A percentile compares a stretch with the other conserved stretches of the same genome.
Evolutionary conservation across 179 eudicot species (phyloP).

Genomic region (Actinidia arguta): DNA sequence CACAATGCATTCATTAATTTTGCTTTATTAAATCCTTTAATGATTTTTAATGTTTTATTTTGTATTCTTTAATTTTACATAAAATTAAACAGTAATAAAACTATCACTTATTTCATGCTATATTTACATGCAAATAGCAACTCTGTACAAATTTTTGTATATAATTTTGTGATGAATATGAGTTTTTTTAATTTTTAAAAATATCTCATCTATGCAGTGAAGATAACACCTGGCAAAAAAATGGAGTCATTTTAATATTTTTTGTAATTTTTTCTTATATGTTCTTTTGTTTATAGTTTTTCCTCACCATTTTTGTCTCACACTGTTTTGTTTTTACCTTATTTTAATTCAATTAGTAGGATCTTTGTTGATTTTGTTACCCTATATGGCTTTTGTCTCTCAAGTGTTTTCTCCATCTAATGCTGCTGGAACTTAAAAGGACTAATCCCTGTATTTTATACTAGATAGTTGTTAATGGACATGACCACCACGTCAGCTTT

Average conservation of each 20-base stretch:
- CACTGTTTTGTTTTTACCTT: neutral
- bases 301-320: neutral
- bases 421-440: neutral
- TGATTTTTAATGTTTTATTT: no score
- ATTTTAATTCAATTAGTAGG: neutral
- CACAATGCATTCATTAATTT: no score
- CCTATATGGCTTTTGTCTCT: neutral
- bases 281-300: neutral
- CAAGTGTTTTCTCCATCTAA: neutral
- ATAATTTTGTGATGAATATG: no score
- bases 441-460: neutral
- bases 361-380: constrained; percentile 8
- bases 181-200: neutral
- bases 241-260: neutral
- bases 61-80: no score
- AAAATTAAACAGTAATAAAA: no score
- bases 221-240: neutral
- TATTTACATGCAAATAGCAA: no score
- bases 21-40: no score
- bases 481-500: no score
- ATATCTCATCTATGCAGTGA: no score
- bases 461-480: no score
- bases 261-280: neutral
- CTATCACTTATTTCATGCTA: no score
- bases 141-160: no score